Base-by-base conservation (phyloP, 2,329 filamentous ascomycete species). In the Ophiostoma triangulosporum region DNA sequence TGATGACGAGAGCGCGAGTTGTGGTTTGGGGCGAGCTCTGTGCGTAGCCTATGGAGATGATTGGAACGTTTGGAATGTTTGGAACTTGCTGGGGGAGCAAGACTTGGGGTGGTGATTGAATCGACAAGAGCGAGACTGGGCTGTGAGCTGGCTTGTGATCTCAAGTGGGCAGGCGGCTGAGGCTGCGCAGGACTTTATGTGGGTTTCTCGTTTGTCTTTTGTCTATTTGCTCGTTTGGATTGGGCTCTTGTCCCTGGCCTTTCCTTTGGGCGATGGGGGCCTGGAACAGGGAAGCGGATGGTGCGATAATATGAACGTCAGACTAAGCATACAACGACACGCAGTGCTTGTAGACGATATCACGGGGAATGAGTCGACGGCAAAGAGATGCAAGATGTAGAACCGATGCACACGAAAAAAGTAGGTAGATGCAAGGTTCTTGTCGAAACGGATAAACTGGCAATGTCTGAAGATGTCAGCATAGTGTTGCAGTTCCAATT, bases 391-490 rank as follows among this genome's bases (percentile, higher is more conserved):
- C n/a, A 38, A 17, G n/a, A 15, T n/a, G n/a, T 38, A 8, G 22
- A 24, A 20, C 9, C 24, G 15, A 24, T 24, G 38, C 12, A 43
- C 20, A 24, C 22, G 38, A 26, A 15, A 14, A 40, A 22, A 51
- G 50, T 48, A 57, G n/a, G 36, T 15, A 51, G 57, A 57, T 38
- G 36, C 24, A 27, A 36, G 26, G 29, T 20, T 33, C 9, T 11
- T 49, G 26, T 32, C 26, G 35, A 43, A 26, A 12, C 29, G 50
- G 31, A 38, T 29, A 46, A 43, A 33, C 26, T 45, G 38, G 11
- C 20, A 17, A 46, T 29, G 38, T 31, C 8, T 17, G 9, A 22
- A 27, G 22, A 31, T 54, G 56, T 57, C 56, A 57, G 56, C 56
- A 55, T n/a, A 50, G 51, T 35, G 51, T 12, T 38, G n/a, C 14